Percentiles rank a stretch among this genome's conserved stretches.
Conservation (phyloP, 2,329 filamentous ascomycete genomes). For the Elsinoe batatas region DNA sequence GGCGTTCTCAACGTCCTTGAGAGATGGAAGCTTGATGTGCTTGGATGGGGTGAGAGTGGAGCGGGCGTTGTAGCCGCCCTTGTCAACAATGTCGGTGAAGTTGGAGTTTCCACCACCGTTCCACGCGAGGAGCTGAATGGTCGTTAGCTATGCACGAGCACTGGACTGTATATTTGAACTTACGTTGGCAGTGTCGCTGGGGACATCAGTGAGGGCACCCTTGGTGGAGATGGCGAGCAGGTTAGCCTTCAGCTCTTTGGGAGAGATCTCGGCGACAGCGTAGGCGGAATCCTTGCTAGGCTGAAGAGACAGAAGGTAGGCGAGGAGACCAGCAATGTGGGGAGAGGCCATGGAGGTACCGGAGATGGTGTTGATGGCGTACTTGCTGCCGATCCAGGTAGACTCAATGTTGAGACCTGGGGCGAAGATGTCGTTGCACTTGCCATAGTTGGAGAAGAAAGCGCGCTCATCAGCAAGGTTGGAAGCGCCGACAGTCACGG, state of each 20-base stretch:
- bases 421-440: constrained; percentile 98
- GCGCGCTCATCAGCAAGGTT: constrained; percentile 90
- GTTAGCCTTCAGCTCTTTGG: constrained; percentile 85
- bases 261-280: constrained; percentile 78
- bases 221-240: constrained; percentile 75
- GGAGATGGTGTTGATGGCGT: constrained; percentile 96
- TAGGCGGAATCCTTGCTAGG: constrained; percentile 83
- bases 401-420: constrained; percentile 94
- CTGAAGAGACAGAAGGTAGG: constrained; percentile 96
- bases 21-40: constrained; percentile 27
- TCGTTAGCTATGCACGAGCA: constrained; percentile 20
- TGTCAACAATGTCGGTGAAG: constrained; percentile 71
- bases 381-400: constrained; percentile 95
- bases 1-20: constrained; percentile 36
- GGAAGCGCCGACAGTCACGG: constrained; percentile 91
- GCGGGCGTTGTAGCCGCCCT: constrained; percentile 59
- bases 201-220: constrained; percentile 70
- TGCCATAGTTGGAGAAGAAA: constrained; percentile 99
- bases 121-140: constrained; percentile 70
- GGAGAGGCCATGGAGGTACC: constrained; percentile 99
- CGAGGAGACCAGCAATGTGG: constrained; percentile 89
- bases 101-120: constrained; percentile 94
- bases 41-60: constrained; percentile 15
- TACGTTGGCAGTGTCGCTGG: constrained; percentile 74
- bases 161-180: constrained; percentile 23